Conservation (phyloP, 2,329 filamentous ascomycete species). For the Daldinia sp. region DNA sequence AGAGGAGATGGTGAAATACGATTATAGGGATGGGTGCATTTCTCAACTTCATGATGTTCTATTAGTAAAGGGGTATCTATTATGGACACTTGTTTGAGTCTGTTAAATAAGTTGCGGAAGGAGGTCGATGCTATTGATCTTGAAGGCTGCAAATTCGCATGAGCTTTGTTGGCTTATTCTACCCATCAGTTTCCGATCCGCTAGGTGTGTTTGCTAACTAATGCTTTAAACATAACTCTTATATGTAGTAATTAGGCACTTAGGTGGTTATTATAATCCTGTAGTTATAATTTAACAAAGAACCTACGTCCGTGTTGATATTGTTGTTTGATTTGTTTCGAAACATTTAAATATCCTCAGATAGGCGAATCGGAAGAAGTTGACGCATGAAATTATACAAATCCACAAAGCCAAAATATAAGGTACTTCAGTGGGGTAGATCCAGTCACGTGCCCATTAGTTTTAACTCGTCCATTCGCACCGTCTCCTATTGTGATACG, state of each 20-base stretch:
- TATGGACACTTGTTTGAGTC: not conserved
- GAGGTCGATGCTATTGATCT: not conserved
- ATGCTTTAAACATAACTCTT: no score
- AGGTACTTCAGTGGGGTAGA: not conserved
- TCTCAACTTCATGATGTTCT: not conserved
- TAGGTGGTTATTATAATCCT: not conserved
- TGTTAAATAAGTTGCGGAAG: not conserved
- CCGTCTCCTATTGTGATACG: conserved; percentile 2
- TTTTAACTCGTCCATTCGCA: not conserved
- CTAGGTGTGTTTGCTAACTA: not conserved
- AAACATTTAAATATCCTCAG: not conserved
- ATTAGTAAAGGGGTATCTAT: not conserved
- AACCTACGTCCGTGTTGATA: not conserved
- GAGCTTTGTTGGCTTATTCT: not conserved
- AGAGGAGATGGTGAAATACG: not conserved
- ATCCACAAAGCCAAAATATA: not conserved
- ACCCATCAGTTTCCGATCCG: not conserved
- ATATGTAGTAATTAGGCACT: no score
- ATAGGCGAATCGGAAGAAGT: not conserved
- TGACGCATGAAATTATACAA: not conserved
- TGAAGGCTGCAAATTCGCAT: not conserved
- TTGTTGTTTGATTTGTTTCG: not conserved
- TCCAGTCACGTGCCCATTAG: not conserved
- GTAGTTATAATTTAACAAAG: not conserved
- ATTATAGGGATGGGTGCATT: not conserved